Evolutionary conservation across 1,139 yeast genomes (phyloP).

Genomic region (Zygoascus hellenicus): DNA sequence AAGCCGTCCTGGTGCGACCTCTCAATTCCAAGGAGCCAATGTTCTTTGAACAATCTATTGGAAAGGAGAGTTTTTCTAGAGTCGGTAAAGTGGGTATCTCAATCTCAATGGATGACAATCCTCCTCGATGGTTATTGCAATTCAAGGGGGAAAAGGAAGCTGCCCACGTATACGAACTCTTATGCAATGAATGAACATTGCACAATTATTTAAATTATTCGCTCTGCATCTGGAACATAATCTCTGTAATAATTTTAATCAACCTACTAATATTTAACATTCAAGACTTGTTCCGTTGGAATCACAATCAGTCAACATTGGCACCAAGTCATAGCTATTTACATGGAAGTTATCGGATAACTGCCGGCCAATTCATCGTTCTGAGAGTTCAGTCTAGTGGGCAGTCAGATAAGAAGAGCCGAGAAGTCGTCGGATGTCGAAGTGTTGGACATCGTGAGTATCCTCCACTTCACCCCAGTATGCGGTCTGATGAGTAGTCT

Average conservation of each 20-base stretch:
- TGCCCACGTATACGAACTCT: slow-evolving; percentile 23
- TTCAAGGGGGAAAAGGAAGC: slow-evolving; percentile 30
- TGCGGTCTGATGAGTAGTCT: slow-evolving; percentile 75
- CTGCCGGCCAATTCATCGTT: neutral
- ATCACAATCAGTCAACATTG: too few relatives aligned
- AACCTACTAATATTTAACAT: too few relatives aligned
- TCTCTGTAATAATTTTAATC: slow-evolving; percentile 8
- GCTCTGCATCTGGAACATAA: slow-evolving; percentile 4
- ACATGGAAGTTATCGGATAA: neutral
- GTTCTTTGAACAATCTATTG: slow-evolving; percentile 20
- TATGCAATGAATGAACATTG: slow-evolving; percentile 17
- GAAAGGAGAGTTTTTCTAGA: slow-evolving; percentile 19
- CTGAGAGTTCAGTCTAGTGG: too few relatives aligned
- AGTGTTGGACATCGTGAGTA: slow-evolving; percentile 93
- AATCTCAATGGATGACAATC: slow-evolving; percentile 20
- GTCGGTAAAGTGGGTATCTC: slow-evolving; percentile 26
- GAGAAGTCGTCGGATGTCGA: slow-evolving; percentile 75
- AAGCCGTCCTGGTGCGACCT: slow-evolving; percentile 18
- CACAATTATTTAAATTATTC: slow-evolving; percentile 1
- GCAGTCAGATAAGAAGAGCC: slow-evolving; percentile 69
- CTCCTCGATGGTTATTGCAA: slow-evolving; percentile 28
- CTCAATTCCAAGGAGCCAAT: slow-evolving; percentile 15
- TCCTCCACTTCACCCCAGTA: slow-evolving; percentile 99
- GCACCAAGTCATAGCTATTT: slow-evolving; percentile 9
- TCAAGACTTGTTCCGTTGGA: too few relatives aligned